phyloP scores from a whole-genome alignment of 2,329 filamentous ascomycete species.

The Fusarium neocosmosporiellum region DNA sequence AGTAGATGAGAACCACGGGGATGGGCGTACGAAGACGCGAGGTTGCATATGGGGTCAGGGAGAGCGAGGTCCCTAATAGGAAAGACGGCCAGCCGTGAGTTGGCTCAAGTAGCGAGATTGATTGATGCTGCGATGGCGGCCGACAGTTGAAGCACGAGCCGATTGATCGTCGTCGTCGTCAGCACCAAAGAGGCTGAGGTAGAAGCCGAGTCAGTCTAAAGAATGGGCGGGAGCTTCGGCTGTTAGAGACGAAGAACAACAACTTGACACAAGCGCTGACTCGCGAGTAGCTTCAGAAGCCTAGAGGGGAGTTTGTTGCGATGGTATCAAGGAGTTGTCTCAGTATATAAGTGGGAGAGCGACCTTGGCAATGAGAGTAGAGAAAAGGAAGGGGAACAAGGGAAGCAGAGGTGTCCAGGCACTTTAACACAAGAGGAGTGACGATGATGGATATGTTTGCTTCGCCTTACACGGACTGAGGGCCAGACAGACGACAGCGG shows the following conservation, averaged over 20 bases:
- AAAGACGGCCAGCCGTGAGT: slow-evolving; percentile 24
- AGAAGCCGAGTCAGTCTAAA: neutral
- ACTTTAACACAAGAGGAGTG: slow-evolving; percentile 28
- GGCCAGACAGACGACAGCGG: slow-evolving; percentile 42
- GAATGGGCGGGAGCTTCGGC: neutral
- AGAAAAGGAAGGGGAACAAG: slow-evolving; percentile 14
- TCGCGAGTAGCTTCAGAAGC: slow-evolving; percentile 11
- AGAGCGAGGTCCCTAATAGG: slow-evolving; percentile 19
- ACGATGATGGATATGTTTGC: slow-evolving; percentile 42
- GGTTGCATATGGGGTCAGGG: slow-evolving; percentile 39
- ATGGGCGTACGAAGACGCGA: slow-evolving; percentile 43
- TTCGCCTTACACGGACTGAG: slow-evolving; percentile 42
- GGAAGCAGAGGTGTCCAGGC: slow-evolving; percentile 14
- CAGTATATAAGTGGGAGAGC: slow-evolving; percentile 11
- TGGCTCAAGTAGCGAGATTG: slow-evolving; percentile 14
- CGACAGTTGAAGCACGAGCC: slow-evolving; percentile 3
- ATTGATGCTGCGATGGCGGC: slow-evolving; percentile 4
- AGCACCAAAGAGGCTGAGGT: slow-evolving; percentile 2
- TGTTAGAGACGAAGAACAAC: slow-evolving; percentile 8
- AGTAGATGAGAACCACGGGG: slow-evolving; percentile 28
- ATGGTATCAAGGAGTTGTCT: slow-evolving; percentile 20
- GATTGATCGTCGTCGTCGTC: slow-evolving; percentile 9
- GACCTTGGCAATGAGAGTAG: slow-evolving; percentile 4
- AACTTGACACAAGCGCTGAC: slow-evolving; percentile 16
- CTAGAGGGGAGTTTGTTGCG: slow-evolving; percentile 3